Evolutionary conservation across 1,284 basidiomycete genomes (phyloP).

Genomic region (Cronartium ribicola): DNA sequence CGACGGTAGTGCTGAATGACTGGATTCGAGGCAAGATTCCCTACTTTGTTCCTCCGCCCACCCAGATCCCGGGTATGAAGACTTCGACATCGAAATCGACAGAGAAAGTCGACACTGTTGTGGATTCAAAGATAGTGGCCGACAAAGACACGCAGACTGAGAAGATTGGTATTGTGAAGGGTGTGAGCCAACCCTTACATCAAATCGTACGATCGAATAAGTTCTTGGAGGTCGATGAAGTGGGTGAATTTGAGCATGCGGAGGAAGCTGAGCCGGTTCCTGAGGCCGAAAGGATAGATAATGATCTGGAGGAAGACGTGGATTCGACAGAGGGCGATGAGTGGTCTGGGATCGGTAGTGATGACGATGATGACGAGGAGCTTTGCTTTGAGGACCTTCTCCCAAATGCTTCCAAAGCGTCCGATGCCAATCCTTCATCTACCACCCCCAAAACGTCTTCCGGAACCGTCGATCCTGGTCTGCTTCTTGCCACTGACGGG

Average conservation of each 20-base stretch:
- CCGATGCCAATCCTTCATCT: slow-evolving; percentile 3
- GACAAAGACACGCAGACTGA: slow-evolving; percentile 47
- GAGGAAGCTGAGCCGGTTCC: slow-evolving; percentile 57
- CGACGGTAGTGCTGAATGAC: slow-evolving; percentile 92
- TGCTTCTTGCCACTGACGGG: not conserved
- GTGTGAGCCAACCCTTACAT: slow-evolving; percentile 59
- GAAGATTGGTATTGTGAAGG: slow-evolving; percentile 55
- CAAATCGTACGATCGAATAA: slow-evolving; percentile 59
- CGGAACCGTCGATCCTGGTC: not conserved
- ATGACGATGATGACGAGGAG: slow-evolving; percentile 31
- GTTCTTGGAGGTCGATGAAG: slow-evolving; percentile 55
- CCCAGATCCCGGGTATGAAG: slow-evolving; percentile 43
- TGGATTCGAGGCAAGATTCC: slow-evolving; percentile 96
- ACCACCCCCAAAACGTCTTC: not conserved
- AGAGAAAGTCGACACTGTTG: slow-evolving; percentile 39
- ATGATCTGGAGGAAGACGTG: slow-evolving; percentile 7
- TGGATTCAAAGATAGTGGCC: slow-evolving; percentile 41
- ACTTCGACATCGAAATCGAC: slow-evolving; percentile 40
- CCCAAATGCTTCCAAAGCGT: not conserved
- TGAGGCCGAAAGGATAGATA: slow-evolving; percentile 54
- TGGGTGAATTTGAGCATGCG: slow-evolving; percentile 49
- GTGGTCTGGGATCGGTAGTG: slow-evolving; percentile 41
- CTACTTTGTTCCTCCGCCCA: slow-evolving; percentile 74
- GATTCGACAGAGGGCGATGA: slow-evolving; percentile 16
- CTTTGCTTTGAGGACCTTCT: slow-evolving; percentile 39